phyloP scores from a whole-genome alignment of 768 basidiomycete species.

The Megacollybia marginata region DNA sequence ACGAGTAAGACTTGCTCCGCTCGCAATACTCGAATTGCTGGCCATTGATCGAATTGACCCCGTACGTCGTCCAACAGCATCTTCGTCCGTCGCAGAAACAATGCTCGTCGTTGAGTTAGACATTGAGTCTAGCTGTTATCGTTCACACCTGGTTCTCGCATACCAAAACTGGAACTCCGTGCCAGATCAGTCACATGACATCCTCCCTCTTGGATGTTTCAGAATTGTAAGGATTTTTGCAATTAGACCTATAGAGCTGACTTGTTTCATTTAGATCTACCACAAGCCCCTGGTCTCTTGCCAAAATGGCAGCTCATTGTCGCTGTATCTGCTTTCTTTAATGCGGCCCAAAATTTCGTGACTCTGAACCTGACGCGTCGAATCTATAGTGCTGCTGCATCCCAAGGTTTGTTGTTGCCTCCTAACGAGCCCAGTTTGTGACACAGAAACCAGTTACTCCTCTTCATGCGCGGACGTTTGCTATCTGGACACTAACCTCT shows the following conservation, averaged over 20 bases:
- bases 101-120: slow-evolving; percentile 15
- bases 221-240: too few species aligned
- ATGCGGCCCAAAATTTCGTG: slow-evolving; percentile 75
- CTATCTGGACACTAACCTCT: slow-evolving; percentile 82
- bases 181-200: not conserved
- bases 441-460: slow-evolving; percentile 54
- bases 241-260: too few species aligned
- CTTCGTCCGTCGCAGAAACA: too few species aligned
- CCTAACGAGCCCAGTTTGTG: slow-evolving; percentile 3
- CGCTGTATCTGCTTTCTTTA: slow-evolving; percentile 73
- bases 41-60: slow-evolving; percentile 38
- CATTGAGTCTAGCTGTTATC: slow-evolving; percentile 3
- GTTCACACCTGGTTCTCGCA: not conserved
- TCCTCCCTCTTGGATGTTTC: too few species aligned
- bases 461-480: slow-evolving; percentile 87
- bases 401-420: slow-evolving; percentile 11
- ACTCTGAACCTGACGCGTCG: slow-evolving; percentile 72
- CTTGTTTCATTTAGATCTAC: slow-evolving; percentile 39
- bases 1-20: slow-evolving; percentile 43
- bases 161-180: not conserved
- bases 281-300: slow-evolving; percentile 60
- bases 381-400: slow-evolving; percentile 52
- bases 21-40: slow-evolving; percentile 43
- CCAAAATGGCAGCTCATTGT: slow-evolving; percentile 88
- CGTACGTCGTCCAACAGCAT: slow-evolving; percentile 5